phyloP scores from a whole-genome alignment of 495 filamentous ascomycete genomes.

The Ramalina intermedia region DNA sequence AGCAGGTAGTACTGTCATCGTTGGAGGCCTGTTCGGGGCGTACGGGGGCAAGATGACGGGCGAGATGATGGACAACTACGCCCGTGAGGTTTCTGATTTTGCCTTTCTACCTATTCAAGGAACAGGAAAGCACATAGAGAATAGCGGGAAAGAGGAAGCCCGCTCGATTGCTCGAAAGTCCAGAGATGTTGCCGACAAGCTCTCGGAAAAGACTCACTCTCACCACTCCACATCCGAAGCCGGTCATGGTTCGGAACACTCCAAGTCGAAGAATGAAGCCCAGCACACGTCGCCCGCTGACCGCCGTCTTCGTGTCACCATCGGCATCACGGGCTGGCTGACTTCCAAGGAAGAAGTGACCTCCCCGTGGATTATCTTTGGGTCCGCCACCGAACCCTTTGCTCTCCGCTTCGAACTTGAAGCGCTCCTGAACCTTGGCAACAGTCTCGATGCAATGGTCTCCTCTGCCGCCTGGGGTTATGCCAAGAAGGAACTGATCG shows the following conservation, averaged over 20 bases:
- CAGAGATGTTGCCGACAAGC: not conserved
- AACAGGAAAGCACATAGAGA: slow-evolving; percentile 22
- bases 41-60: slow-evolving; percentile 76
- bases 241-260: not conserved
- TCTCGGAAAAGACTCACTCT: not conserved
- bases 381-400: slow-evolving; percentile 55
- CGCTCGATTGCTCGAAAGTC: not conserved
- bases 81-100: slow-evolving; percentile 78
- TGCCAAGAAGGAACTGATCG: slow-evolving; percentile 63
- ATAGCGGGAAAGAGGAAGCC: slow-evolving; percentile 20
- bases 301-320: slow-evolving; percentile 63
- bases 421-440: slow-evolving; percentile 60
- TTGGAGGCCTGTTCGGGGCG: slow-evolving; percentile 77
- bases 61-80: slow-evolving; percentile 77
- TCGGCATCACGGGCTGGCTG: slow-evolving; percentile 75
- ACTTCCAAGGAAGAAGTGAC: slow-evolving; percentile 54
- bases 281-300: slow-evolving; percentile 28
- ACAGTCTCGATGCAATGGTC: slow-evolving; percentile 56
- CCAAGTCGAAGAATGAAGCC: not conserved
- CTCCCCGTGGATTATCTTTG: slow-evolving; percentile 60
- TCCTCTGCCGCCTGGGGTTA: slow-evolving; percentile 62
- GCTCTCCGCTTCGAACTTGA: slow-evolving; percentile 75
- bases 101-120: slow-evolving; percentile 64
- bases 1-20: slow-evolving; percentile 59
- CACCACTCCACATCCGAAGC: not conserved